These are phyloP conservation scores for Raphanus hybrid DNA, from an alignment of 441 rosid genomes.

Conservation along the genomic window DNA sequence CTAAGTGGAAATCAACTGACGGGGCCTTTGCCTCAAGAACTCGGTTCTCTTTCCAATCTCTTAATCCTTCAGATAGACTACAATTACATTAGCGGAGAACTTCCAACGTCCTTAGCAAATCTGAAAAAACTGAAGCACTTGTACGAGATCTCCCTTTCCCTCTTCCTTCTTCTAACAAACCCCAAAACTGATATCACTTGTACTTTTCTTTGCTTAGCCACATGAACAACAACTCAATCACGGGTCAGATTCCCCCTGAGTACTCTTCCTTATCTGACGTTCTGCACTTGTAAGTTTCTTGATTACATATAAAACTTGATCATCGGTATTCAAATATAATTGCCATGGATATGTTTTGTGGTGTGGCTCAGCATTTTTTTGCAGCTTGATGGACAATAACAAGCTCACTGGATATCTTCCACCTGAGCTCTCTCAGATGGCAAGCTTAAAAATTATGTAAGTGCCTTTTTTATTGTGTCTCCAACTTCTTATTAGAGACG, in stretches of 20 bases:
- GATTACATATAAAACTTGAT: not conserved
- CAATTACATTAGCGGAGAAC: conserved; percentile 67
- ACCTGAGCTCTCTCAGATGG: conserved; percentile 54
- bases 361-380: not conserved
- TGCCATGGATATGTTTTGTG: not conserved
- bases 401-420: conserved; percentile 42
- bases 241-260: conserved; percentile 73
- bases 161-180: conserved; percentile 10
- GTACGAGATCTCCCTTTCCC: conserved; percentile 59
- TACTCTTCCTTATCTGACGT: conserved; percentile 59
- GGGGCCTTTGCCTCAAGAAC: conserved; percentile 82
- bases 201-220: conserved; percentile 54
- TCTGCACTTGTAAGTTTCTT: conserved; percentile 71
- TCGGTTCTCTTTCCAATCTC: conserved; percentile 62
- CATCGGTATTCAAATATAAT: not conserved
- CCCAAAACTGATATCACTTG: not conserved
- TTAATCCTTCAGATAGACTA: conserved; percentile 72
- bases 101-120: conserved; percentile 73
- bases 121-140: conserved; percentile 62
- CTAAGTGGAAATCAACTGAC: conserved; percentile 81
- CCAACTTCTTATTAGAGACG: not conserved
- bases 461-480: not conserved
- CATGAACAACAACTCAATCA: conserved; percentile 85
- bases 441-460: conserved; percentile 38
- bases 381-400: conserved; percentile 43